Conservation (phyloP, 1,139 yeast genomes). For the Saccharomycopsis hybrid region DNA sequence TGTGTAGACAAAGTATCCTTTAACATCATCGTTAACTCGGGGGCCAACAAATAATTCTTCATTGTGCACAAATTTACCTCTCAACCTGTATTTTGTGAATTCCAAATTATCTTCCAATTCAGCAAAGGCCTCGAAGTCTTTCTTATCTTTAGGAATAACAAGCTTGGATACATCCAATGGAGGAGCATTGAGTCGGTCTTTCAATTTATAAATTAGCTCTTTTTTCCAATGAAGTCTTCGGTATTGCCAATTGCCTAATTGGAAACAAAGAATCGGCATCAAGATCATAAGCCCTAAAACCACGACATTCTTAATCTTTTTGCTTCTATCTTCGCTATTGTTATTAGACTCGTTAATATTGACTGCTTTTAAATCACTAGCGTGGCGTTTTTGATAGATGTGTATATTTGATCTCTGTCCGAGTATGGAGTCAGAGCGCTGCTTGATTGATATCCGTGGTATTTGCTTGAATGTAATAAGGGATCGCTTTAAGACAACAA, state of each 20-base stretch:
- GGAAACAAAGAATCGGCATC: constrained; percentile 85
- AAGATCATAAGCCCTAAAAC: constrained; percentile 33
- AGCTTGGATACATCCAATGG: constrained; percentile 65
- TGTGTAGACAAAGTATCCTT: constrained; percentile 75
- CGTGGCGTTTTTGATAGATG: too few relatives aligned
- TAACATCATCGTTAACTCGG: constrained; percentile 62
- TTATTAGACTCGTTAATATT: constrained; percentile 6
- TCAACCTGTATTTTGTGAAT: constrained; percentile 65
- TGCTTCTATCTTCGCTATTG: constrained; percentile 1
- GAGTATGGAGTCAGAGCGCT: too few relatives aligned
- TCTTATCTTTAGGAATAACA: constrained; percentile 31
- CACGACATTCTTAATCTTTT: constrained; percentile 10
- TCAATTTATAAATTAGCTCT: constrained; percentile 74
- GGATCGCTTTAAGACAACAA: too few relatives aligned
- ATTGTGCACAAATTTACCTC: constrained; percentile 75
- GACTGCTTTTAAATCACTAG: constrained; percentile 1
- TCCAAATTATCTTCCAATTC: constrained; percentile 63
- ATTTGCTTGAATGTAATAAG: too few relatives aligned
- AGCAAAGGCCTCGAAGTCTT: constrained; percentile 13
- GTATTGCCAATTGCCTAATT: constrained; percentile 92
- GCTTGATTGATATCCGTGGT: too few relatives aligned
- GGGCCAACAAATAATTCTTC: constrained; percentile 95
- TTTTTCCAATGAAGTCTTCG: constrained; percentile 82
- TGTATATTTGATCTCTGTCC: too few relatives aligned
- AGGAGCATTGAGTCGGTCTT: constrained; percentile 67